Base-by-base conservation (phyloP, 768 basidiomycete genomes). In the Hericium alpestre region DNA sequence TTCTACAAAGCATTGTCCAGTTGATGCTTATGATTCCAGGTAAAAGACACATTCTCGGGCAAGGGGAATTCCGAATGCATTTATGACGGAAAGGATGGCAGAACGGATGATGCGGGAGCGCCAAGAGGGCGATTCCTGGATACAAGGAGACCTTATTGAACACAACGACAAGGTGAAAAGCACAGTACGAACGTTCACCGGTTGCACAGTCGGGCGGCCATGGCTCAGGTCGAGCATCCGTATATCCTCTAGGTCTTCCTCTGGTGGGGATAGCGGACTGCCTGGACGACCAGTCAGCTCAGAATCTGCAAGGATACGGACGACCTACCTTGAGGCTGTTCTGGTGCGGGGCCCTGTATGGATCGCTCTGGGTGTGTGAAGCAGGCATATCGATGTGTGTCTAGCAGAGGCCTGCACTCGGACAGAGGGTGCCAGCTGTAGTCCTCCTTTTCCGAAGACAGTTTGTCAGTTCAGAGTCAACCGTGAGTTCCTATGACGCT, bases 391-490 rank as follows among this genome's bases (percentile, higher is more conserved):
- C 82, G 77, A 65, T 83, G 71, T 61, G 73, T 73, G 38, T 91
- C 82, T 9, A 98, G 74, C n/a, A 82, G 63, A 0, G 78, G 71
- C 22, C 67, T 67, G 63, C 89, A 91, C 18, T 64, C 64, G 41
- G 80, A 70, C 4, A 95, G 68, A 15, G 86, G 84, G 65, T 82
- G 77, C 85, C 91, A 96, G 6, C 76, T 75, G 63, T 87, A 86
- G 1, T 82, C 84, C 68, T 87, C 90, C 90, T 93, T 63, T 38
- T 38, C 20, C 11, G 38, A 20, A 9, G 15, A n/a, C 3, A 18
- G 55, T 41, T 18, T 32, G 32, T 32, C 50, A 43, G 25, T 37
- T 27, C 51, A n/a, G 13, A 10, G 40, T 52, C 32, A 6, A 50
- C 15, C 18, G 16, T 49, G 47, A 27, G 57, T 37, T 27, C 54